phyloP scores from a whole-genome alignment of 768 basidiomycete genomes.

The Cystobasidium tubakii region DNA sequence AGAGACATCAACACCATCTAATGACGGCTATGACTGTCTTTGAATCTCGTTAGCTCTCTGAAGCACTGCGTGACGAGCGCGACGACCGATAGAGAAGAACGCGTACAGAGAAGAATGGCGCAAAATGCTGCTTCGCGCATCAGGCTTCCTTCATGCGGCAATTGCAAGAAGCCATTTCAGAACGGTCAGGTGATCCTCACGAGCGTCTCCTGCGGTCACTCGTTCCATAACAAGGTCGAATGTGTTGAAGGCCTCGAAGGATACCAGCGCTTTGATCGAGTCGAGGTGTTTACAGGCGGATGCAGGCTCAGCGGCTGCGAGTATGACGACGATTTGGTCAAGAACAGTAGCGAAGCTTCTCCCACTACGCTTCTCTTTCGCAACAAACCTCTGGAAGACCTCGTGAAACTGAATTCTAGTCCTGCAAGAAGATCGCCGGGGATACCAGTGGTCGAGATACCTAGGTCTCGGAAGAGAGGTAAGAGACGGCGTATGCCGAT shows the following conservation, averaged over 20 bases:
- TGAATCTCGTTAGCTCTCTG: background rate
- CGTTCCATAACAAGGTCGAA: background rate
- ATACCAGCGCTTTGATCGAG: background rate
- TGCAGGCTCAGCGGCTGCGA: slow-evolving; percentile 1
- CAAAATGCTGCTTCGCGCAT: background rate
- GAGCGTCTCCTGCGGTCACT: background rate
- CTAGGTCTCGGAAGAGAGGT: background rate
- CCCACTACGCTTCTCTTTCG: background rate
- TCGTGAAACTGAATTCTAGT: background rate
- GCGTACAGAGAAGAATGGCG: no score
- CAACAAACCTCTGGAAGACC: background rate
- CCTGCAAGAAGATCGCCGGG: background rate
- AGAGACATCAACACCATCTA: no score
- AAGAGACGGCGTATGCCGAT: background rate
- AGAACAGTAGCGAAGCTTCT: slow-evolving; percentile 1
- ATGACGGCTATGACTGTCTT: no score
- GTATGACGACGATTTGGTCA: background rate
- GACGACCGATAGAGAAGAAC: background rate
- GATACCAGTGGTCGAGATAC: background rate
- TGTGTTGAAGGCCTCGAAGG: background rate
- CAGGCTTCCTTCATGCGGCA: background rate
- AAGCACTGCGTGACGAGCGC: background rate
- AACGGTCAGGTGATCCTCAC: background rate
- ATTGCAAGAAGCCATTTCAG: background rate
- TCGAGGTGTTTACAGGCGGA: background rate